phyloP scores from a whole-genome alignment of 345 rosid species.

The Erucastrum elatum region DNA sequence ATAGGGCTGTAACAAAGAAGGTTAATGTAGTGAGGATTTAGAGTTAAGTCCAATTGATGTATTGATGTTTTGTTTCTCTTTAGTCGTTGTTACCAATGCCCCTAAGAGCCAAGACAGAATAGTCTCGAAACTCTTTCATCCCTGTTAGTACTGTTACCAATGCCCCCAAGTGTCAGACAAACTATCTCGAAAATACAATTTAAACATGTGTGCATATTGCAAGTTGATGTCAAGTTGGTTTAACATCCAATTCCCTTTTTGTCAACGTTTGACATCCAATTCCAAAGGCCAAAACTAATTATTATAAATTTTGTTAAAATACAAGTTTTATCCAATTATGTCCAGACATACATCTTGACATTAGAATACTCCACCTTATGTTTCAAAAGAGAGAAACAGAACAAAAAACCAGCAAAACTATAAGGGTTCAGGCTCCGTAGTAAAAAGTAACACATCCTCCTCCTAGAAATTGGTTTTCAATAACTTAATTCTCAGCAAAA shows the following conservation, averaged over 20 bases:
- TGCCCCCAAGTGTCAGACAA: background rate
- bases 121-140: background rate
- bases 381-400: background rate
- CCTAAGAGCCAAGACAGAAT: background rate
- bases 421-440: conserved; percentile 14
- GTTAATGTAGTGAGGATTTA: background rate
- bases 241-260: background rate
- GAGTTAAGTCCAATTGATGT: background rate
- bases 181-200: background rate
- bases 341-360: background rate
- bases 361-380: conserved; percentile 16
- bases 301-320: background rate
- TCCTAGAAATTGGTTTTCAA: conserved; percentile 19
- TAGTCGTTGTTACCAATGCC: background rate
- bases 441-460: conserved; percentile 4
- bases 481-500: conserved; percentile 23
- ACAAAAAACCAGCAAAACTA: background rate
- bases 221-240: background rate
- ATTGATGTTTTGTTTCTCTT: background rate
- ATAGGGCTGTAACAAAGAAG: background rate
- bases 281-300: background rate
- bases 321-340: conserved; percentile 14
- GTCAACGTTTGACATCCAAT: background rate
- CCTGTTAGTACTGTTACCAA: background rate
- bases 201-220: background rate